Evolutionary conservation across 129 eudicot genomes (phyloP), one percentile per base, ranked within the genome.

Genomic region (Chrysanthemum lavandulifolium): DNA sequence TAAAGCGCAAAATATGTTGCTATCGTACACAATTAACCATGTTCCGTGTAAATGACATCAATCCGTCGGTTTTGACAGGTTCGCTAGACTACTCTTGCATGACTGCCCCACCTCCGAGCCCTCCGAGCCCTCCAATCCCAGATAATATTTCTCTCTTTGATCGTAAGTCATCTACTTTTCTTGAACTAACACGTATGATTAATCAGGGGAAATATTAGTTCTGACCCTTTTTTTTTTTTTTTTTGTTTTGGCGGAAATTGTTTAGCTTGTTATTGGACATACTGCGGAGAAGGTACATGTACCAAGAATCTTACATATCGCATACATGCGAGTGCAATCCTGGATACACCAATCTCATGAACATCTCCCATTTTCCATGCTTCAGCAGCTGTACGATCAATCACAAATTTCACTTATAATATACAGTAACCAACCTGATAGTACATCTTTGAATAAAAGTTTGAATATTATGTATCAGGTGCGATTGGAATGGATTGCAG

Each of bases 271-370:
- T 79, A 87, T 65, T 89, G 92, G 91, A 47, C 81, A 56, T 92
- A 92, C 67, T 92, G 98, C 72, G 98, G 98, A 58, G 86, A 85
- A 83, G 98, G 98, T 18, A 89, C 79, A 3, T 92, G 96, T 81
- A 69, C 55, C 57, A 83, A 65, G 57, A 82, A 88, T 56, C 13
- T 25, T 21, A 81, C 91, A 18, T 73, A 81, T 63, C 4, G 9
- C 98, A 92, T 70, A 83, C 80, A 15, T 92, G 98, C 52, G 80
- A 83, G 43, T 92, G 98, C 89, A 84, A 85, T 5, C 54, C 84
- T 0, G 96, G 90, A 59, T 77, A 79, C 63, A 62, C 79, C 3
- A 92, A 89, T 79, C 88, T 92, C 68, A 83, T 89, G 74, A 85
- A 89, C 69, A 62, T 73, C 74, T 47, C 95, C 8, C 84, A 81